phyloP scores from a whole-genome alignment of 1,284 basidiomycete species.

The Mycena sp. region DNA sequence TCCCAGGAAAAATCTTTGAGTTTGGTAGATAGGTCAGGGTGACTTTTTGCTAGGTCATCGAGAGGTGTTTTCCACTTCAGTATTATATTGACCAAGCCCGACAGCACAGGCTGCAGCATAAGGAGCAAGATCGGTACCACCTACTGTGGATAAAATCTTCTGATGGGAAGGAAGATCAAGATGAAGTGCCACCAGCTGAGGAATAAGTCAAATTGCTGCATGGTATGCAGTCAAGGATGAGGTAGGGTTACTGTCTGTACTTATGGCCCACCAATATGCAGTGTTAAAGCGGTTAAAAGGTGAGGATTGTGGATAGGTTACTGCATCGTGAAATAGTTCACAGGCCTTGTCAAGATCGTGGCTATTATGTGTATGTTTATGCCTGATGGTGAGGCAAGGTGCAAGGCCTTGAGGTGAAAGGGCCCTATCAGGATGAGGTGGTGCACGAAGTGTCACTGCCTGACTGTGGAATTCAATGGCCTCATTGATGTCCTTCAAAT shows the following conservation, averaged over 20 bases:
- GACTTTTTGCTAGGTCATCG: no score
- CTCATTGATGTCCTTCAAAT: neutral
- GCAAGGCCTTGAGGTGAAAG: neutral
- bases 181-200: neutral
- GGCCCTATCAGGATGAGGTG: neutral
- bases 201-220: neutral
- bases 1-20: neutral
- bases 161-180: neutral
- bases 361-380: neutral
- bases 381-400: neutral
- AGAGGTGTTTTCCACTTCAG: slow-evolving; percentile 1
- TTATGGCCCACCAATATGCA: neutral
- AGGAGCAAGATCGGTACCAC: neutral
- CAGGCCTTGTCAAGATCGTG: neutral
- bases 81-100: neutral
- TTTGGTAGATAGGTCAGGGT: neutral
- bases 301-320: neutral
- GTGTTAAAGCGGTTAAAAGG: neutral
- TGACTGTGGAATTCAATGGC: neutral
- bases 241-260: neutral
- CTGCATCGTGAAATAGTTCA: neutral
- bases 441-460: neutral
- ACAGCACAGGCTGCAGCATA: neutral
- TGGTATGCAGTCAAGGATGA: neutral
- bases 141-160: neutral